Evolutionary conservation across 768 basidiomycete species (phyloP).

Genomic region (Russula olivacea): DNA sequence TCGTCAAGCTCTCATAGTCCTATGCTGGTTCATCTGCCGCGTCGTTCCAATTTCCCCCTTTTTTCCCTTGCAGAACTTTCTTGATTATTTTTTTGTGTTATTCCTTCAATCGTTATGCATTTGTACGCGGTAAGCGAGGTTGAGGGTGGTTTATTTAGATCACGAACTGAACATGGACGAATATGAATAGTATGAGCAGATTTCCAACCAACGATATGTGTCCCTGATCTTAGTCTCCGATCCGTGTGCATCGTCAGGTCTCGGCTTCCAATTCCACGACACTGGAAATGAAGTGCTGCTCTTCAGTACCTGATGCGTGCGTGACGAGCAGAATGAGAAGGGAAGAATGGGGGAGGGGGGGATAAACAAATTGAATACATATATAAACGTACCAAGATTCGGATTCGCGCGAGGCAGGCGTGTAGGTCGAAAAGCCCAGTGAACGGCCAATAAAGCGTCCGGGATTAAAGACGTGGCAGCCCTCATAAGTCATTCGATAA

Average conservation of each 20-base stretch:
- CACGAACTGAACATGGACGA: neutral
- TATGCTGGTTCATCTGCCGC: neutral
- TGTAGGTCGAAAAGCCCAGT: conserved; percentile 86
- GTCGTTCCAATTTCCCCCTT: neutral
- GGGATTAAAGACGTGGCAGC: conserved; percentile 98
- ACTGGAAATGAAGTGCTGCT: neutral
- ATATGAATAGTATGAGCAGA: neutral
- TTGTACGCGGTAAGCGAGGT: neutral
- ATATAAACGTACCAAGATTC: conserved; percentile 64
- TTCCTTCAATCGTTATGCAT: neutral
- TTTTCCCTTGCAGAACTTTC: neutral
- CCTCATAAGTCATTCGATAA: conserved; percentile 94
- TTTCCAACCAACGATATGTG: neutral
- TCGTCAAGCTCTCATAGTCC: neutral
- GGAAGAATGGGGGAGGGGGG: neutral
- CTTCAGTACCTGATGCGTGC: neutral
- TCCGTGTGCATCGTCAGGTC: neutral
- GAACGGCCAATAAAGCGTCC: conserved; percentile 82
- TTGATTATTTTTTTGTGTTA: neutral
- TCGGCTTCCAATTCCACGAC: conserved; percentile 22
- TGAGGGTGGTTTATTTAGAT: conserved; percentile 2
- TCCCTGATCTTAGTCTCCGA: neutral
- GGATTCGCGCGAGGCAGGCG: conserved; percentile 76
- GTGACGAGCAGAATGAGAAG: neutral
- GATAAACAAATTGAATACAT: neutral